Conservation (phyloP, 495 filamentous ascomycete species). For the Trichocladium uniseriatum region DNA sequence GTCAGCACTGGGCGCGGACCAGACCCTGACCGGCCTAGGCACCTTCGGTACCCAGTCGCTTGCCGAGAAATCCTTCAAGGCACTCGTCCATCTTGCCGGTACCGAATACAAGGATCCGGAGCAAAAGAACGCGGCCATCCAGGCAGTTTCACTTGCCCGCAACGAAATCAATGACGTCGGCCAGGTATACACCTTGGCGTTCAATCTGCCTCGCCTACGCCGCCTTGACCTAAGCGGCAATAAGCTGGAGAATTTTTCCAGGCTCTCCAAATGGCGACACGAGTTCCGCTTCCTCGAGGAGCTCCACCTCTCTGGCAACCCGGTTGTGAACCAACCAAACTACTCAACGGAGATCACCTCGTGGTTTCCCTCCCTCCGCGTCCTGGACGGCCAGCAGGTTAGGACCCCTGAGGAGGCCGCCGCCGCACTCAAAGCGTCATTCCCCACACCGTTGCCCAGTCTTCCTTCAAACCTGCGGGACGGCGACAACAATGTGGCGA, state of each 20-base stretch:
- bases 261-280: conserved; percentile 68
- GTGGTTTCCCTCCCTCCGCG: conserved; percentile 71
- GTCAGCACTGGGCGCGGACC: conserved; percentile 61
- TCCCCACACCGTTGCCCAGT: conserved; percentile 56
- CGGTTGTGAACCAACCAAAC: conserved; percentile 51
- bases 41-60: conserved; percentile 61
- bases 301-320: conserved; percentile 67
- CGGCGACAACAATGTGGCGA: conserved; percentile 55
- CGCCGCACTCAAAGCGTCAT: conserved; percentile 28
- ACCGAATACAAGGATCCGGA: conserved; percentile 54
- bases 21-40: conserved; percentile 56
- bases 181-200: conserved; percentile 60
- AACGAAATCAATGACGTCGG: conserved; percentile 64
- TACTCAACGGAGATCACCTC: conserved; percentile 63
- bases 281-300: conserved; percentile 71
- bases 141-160: conserved; percentile 65
- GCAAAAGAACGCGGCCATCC: conserved; percentile 60
- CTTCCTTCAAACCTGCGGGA: conserved; percentile 65
- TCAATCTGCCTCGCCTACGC: conserved; percentile 70
- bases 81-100: conserved; percentile 73
- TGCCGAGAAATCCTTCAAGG: conserved; percentile 83
- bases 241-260: conserved; percentile 54
- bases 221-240: conserved; percentile 81
- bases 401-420: conserved; percentile 58
- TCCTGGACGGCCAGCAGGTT: conserved; percentile 61